These are phyloP conservation scores for Moniliella sp. DNA, from an alignment of 1,284 basidiomycete species.

Conservation along the genomic window DNA sequence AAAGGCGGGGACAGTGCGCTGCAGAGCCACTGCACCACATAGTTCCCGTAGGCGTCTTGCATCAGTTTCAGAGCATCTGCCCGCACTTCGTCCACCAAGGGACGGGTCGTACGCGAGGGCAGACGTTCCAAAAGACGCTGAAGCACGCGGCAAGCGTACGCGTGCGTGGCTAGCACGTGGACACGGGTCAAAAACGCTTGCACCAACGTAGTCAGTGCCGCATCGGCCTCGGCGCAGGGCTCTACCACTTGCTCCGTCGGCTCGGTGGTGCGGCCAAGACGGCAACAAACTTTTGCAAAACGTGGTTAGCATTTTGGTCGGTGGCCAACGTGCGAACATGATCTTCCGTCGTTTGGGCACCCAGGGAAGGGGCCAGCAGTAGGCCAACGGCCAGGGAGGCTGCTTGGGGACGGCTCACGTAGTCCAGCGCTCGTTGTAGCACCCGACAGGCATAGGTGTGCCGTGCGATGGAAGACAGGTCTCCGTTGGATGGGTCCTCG, in stretches of 20 bases:
- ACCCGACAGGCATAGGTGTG: slow-evolving; percentile 91
- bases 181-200: too few relatives aligned
- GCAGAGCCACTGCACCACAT: slow-evolving; percentile 78
- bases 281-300: slow-evolving; percentile 43
- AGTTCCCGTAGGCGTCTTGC: slow-evolving; percentile 45
- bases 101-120: too few relatives aligned
- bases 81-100: slow-evolving; percentile 66
- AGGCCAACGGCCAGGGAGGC: too few relatives aligned
- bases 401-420: too few relatives aligned
- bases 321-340: slow-evolving; percentile 35
- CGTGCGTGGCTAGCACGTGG: not conserved
- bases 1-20: too few relatives aligned
- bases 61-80: slow-evolving; percentile 39
- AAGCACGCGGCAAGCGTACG: not conserved
- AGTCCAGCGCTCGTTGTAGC: slow-evolving; percentile 73
- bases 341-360: too few relatives aligned
- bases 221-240: too few relatives aligned
- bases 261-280: too few relatives aligned
- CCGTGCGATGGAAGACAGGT: slow-evolving; percentile 61
- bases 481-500: slow-evolving; percentile 38
- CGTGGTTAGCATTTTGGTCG: slow-evolving; percentile 38
- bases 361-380: too few relatives aligned
- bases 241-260: too few relatives aligned
- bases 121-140: too few relatives aligned
- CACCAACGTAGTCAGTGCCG: too few relatives aligned